Evolutionary conservation across 768 basidiomycete species (phyloP).

Genomic region (Mycena pura): DNA sequence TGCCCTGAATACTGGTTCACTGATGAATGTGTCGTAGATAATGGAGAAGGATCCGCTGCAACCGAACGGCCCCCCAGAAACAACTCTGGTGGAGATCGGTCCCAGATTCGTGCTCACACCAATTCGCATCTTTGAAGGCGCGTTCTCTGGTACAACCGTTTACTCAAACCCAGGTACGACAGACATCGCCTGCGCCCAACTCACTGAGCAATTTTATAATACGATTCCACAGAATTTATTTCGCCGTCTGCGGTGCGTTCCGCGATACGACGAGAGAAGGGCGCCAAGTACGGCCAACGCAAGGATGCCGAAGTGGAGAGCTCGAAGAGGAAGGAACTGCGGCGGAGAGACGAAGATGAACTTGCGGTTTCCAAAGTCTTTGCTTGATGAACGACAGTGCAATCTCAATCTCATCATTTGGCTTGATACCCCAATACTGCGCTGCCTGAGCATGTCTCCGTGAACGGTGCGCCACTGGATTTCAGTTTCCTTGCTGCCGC

Average conservation of each 20-base stretch:
- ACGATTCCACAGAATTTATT: slow-evolving; percentile 75
- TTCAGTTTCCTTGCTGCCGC: too few relatives aligned
- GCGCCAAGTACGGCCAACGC: slow-evolving; percentile 80
- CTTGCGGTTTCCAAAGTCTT: slow-evolving; percentile 91
- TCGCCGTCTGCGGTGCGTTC: slow-evolving; percentile 85
- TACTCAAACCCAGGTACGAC: slow-evolving; percentile 91
- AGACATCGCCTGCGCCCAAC: too few relatives aligned
- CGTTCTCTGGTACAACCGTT: slow-evolving; percentile 93
- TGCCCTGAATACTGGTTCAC: neutral
- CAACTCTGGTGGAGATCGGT: slow-evolving; percentile 94
- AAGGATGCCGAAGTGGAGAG: slow-evolving; percentile 81
- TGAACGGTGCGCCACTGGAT: too few relatives aligned
- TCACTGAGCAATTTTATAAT: slow-evolving; percentile 4
- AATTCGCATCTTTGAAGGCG: slow-evolving; percentile 97
- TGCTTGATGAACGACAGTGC: slow-evolving; percentile 72
- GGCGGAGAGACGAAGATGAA: slow-evolving; percentile 74
- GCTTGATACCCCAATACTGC: too few relatives aligned
- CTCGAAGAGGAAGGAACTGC: slow-evolving; percentile 64
- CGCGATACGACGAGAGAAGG: slow-evolving; percentile 70
- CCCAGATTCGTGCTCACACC: slow-evolving; percentile 97
- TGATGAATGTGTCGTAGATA: slow-evolving; percentile 62
- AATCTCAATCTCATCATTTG: too few relatives aligned
- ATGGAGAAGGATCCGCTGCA: slow-evolving; percentile 92
- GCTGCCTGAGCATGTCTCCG: too few relatives aligned
- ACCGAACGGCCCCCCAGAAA: slow-evolving; percentile 84